phyloP scores from a whole-genome alignment of 2,329 filamentous ascomycete genomes.

The Nigrospora oryzae region DNA sequence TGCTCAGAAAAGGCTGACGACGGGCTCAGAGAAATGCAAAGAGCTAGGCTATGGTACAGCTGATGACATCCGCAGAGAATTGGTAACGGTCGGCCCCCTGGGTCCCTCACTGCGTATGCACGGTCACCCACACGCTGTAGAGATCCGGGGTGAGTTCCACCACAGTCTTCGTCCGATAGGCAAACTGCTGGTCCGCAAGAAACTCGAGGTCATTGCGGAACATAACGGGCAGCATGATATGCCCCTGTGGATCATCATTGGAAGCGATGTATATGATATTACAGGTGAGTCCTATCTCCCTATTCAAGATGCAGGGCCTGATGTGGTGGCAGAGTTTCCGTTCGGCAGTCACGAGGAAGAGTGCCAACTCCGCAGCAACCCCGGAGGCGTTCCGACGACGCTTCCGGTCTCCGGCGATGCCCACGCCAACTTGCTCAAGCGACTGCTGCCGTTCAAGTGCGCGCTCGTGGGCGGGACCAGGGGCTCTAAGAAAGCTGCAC shows the following conservation, averaged over 20 bases:
- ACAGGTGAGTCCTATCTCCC: slow-evolving; percentile 4
- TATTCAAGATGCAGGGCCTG: background rate
- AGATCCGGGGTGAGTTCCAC: background rate
- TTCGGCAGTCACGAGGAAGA: background rate
- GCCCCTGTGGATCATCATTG: slow-evolving; percentile 4
- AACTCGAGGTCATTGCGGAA: slow-evolving; percentile 3
- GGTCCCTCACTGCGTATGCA: background rate
- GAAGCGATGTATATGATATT: slow-evolving; percentile 7
- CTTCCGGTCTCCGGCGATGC: background rate
- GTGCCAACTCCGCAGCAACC: background rate
- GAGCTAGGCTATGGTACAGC: background rate
- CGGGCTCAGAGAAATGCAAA: background rate
- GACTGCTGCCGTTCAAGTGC: slow-evolving; percentile 5
- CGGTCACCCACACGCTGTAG: background rate
- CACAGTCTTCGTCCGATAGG: background rate
- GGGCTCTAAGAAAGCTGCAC: background rate
- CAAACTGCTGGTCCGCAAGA: slow-evolving; percentile 1
- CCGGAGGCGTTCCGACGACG: background rate
- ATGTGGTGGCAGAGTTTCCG: background rate
- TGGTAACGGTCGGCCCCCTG: background rate
- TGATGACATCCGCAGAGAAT: background rate
- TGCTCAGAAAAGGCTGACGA: background rate
- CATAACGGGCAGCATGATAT: slow-evolving; percentile 3
- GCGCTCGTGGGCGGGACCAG: slow-evolving; percentile 3
- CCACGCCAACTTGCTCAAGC: slow-evolving; percentile 3